Evolutionary conservation across 495 filamentous ascomycete species (phyloP), one percentile per base, ranked within the genome.

Genomic region (Aspergillus sclerotiicarbonarius): DNA sequence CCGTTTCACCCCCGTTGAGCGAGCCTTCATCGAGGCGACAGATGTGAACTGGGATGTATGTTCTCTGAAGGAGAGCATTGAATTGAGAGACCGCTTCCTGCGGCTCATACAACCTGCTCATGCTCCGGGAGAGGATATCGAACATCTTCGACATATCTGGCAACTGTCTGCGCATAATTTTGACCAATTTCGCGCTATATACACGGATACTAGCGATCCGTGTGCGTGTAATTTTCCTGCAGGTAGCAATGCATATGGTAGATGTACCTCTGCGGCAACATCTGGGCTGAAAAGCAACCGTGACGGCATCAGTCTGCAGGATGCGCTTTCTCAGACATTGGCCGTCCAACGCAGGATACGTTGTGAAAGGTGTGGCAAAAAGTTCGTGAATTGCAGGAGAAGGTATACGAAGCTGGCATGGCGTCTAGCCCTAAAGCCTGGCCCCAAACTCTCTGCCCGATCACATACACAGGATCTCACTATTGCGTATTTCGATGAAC

Each of bases 41-140:
- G 67, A 73, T 35, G 54, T 63, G 43, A 66, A 71, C 43, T 77
- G 74, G 74, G 72, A 74, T 20, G 51, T 62, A 4, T 65, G 21
- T 49, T 63, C 19, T 10, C 52, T 0, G 31, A 60, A 60, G 1
- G 35, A 47, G 0, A 69, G 65, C n/a, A 48, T 44, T 3, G 35
- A 56, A 7, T 43, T 70, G 21, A 67, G 70, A 47, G 62, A 70
- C 30, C 41, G 48, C 6, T 69, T 71, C 43, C 61, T 56, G 37
- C 32, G 51, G 0, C 16, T 63, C 29, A 39, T 71, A 3, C 52
- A 29, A 15, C 30, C 55, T 16, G 47, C 57, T 5, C 21, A 30
- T 9, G 16, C 68, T 33, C 43, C 33, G 15, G 57, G 61, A n/a
- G 62, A 56, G 2, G 0, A 29, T 4, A 54, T 41, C 10, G 16